Evolutionary conservation across 306 rosid genomes (phyloP), one percentile per base, ranked within the genome.

Genomic region (Lotus japonicus): DNA sequence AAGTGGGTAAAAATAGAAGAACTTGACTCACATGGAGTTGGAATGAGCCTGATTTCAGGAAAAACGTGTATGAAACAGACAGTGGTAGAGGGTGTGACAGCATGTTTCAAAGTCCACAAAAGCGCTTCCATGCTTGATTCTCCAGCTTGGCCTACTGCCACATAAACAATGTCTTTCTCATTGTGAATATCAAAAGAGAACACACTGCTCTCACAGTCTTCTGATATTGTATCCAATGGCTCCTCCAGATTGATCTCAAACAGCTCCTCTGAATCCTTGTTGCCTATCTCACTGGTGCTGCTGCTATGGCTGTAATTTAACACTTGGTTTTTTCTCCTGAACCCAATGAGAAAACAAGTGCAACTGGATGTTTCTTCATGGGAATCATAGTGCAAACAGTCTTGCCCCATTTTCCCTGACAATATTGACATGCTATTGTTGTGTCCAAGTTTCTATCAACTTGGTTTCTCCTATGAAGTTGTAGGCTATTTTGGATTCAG

Each of bases 91-190:
- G 86, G 52, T 5, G 61, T 60, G n/a, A 68, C 78, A 6, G 51
- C 63, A 52, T 82, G 68, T 11, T 72, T 66, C 38, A 87, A 35
- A 43, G 86, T 18, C 90, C 90, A 86, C 3, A 44, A 39, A 39
- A 86, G 70, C 9, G 87, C 87, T 36, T 80, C 77, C 80, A 82
- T 72, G 78, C 85, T 80, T 15, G 89, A 82, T 36, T 76, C 83
- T 71, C 88, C 79, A 66, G 0, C 12, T 4, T 84, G 82, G 17
- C 85, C 85, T 16, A 86, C 83, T 44, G 74, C 90, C 16, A 89
- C 92, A 70, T 89, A 77, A 64, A 87, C 85, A 82, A 70, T 11
- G 41, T 78, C 73, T 31, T 58, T 41, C 51, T 28, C 66, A 0
- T 41, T 9, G 33, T 65, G 45, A 33, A 48, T 28, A 48, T 48